Evolutionary conservation across 768 basidiomycete genomes (phyloP).

Genomic region (Leccinum rimulosum): DNA sequence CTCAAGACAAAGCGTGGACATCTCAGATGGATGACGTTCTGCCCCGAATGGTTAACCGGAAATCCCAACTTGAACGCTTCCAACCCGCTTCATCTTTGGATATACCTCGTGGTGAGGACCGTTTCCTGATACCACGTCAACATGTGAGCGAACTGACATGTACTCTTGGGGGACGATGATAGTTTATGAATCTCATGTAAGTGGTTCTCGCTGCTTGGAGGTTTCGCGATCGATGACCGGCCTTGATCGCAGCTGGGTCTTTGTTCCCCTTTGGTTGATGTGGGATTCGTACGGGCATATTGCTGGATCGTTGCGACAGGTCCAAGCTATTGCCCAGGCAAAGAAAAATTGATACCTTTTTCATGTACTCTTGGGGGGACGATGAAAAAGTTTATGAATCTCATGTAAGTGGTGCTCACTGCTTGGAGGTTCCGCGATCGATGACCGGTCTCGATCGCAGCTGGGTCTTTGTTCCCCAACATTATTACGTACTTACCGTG

Average conservation of each 20-base stretch:
- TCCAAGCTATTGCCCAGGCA: slow-evolving; percentile 30
- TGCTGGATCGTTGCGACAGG: slow-evolving; percentile 51
- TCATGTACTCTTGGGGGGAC: not conserved
- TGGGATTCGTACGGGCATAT: slow-evolving; percentile 74
- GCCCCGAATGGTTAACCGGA: slow-evolving; percentile 81
- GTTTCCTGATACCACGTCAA: not conserved
- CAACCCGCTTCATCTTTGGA: slow-evolving; percentile 71
- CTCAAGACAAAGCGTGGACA: not conserved
- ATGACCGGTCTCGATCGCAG: slow-evolving; percentile 36
- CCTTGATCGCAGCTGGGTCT: slow-evolving; percentile 62
- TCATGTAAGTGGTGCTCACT: slow-evolving; percentile 51
- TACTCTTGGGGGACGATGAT: not conserved
- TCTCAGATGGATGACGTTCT: slow-evolving; percentile 81
- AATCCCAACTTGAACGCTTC: slow-evolving; percentile 70
- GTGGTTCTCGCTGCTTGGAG: slow-evolving; percentile 21
- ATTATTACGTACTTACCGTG: too few species aligned
- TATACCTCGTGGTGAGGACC: slow-evolving; percentile 71
- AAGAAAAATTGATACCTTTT: slow-evolving; percentile 34
- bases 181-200: slow-evolving; percentile 84
- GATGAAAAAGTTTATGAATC: slow-evolving; percentile 67
- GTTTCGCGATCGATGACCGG: not conserved
- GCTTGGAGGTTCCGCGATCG: not conserved
- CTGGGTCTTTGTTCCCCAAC: slow-evolving; percentile 70
- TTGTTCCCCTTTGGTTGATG: slow-evolving; percentile 75
- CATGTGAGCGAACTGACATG: not conserved